Base-by-base conservation (phyloP, 129 eudicot species). In the Oenanthe sinensis region DNA sequence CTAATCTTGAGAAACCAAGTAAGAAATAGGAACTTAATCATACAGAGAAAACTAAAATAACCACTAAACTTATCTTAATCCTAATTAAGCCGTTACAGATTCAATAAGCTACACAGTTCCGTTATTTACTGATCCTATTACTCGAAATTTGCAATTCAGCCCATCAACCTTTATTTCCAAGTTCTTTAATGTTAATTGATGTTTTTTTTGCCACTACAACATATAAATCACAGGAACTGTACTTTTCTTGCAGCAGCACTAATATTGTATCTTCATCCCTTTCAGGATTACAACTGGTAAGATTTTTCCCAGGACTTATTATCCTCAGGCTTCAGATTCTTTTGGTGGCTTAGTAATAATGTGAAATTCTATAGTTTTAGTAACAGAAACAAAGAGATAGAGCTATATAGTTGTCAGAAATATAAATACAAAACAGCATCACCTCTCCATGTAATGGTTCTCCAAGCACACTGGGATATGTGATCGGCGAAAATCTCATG, bases 401-500 rank as follows among this genome's bases (percentile, higher is more conserved):
- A 24, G 58, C n/a, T 3, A 20, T 20, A 43, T n/a, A 72, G 15
- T 16, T 60, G 14, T 45, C 5, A 10, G 15, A 26, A 36, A 9
- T 79, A 50, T 43, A 15, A 78, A 47, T 40, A 81, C 42, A 80
- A 71, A 63, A 86, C 74, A 80, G 46, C 78, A 77, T 83, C 78
- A 95, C 98, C 98, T 95, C 98, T 81, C 98, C 98, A 79, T 95
- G 97, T 84, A 95, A 71, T n/a, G 97, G 94, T 85, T 95, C 98
- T 52, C 98, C 98, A 39, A 95, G 97, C 80, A 95, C 96, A 85
- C 98, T 91, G 72, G 98, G 97, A 86, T 95, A 95, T 55, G 98
- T 95, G 78, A 95, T 95, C 42, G 98, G 98, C 13, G 98, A 90
- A 87, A 87, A 88, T 85, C 98, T 88, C 96, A 88, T 86, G 81